Evolutionary conservation across 495 filamentous ascomycete species (phyloP).

Genomic region (Amphirosellinia nigrospora): DNA sequence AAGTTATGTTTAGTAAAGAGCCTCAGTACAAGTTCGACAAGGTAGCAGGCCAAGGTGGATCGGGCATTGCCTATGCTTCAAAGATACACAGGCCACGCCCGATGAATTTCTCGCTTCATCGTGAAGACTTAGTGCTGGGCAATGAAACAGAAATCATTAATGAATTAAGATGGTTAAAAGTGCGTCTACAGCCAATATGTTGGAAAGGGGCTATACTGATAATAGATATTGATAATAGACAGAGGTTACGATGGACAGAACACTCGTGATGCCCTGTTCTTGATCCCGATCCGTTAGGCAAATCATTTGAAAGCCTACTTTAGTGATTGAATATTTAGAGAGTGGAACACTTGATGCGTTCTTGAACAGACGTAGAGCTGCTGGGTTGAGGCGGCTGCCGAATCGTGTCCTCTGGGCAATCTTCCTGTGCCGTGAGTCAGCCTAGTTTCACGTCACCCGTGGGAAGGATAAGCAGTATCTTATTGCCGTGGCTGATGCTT

Average conservation of each 20-base stretch:
- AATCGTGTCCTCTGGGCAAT: constrained; percentile 2
- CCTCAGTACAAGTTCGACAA: neutral
- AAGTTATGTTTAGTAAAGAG: neutral
- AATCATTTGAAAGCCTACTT: neutral
- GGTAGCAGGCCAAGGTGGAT: neutral
- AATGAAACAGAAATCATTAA: neutral
- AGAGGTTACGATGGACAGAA: neutral
- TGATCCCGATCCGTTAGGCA: neutral
- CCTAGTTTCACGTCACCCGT: neutral
- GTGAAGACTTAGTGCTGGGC: neutral
- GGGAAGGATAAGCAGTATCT: neutral
- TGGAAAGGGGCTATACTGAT: neutral
- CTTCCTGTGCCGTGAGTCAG: neutral
- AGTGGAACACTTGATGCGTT: neutral
- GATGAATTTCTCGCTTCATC: neutral
- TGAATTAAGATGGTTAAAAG: neutral
- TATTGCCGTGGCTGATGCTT: neutral
- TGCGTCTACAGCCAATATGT: neutral
- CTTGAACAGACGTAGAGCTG: neutral
- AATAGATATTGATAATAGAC: neutral
- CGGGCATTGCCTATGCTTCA: constrained; percentile 2
- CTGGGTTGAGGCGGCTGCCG: neutral
- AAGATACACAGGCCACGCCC: neutral
- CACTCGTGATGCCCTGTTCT: neutral
- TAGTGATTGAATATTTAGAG: constrained; percentile 1